A percentile compares a stretch with the other conserved stretches of the same genome.
phyloP scores from a whole-genome alignment of 2,329 filamentous ascomycete genomes.

The Elsinoe necatrix region DNA sequence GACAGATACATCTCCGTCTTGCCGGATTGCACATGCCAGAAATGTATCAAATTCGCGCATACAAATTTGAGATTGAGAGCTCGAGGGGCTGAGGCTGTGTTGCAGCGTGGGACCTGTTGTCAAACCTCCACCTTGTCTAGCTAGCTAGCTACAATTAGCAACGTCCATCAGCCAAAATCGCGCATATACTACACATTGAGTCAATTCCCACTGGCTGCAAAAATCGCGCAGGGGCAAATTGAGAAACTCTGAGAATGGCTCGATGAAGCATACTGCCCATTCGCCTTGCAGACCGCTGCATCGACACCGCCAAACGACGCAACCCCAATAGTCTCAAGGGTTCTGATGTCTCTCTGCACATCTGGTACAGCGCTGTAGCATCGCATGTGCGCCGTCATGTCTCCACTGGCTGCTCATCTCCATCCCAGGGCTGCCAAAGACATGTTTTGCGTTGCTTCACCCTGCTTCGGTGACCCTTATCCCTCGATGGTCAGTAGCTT shows the following conservation, averaged over 20 bases:
- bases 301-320: constrained; percentile 1
- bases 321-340: background rate
- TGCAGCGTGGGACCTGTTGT: background rate
- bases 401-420: background rate
- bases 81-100: constrained; percentile 10
- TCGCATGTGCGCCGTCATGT: background rate
- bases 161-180: constrained; percentile 12
- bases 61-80: background rate
- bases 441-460: constrained; percentile 9
- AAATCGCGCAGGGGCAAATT: constrained; percentile 12
- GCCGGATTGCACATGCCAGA: constrained; percentile 3
- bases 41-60: constrained; percentile 10
- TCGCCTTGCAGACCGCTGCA: background rate
- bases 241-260: background rate
- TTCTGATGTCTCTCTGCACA: background rate
- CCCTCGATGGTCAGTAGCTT: background rate
- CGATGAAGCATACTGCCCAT: background rate
- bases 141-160: constrained; percentile 9
- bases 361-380: background rate
- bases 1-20: background rate
- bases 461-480: constrained; percentile 7
- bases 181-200: constrained; percentile 1
- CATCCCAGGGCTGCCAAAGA: constrained; percentile 9
- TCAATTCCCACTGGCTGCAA: background rate
- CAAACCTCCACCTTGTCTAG: constrained; percentile 11